Evolutionary conservation across 306 rosid genomes (phyloP), one percentile per base, ranked within the genome.

Genomic region (Cyamopsis tetragonoloba): DNA sequence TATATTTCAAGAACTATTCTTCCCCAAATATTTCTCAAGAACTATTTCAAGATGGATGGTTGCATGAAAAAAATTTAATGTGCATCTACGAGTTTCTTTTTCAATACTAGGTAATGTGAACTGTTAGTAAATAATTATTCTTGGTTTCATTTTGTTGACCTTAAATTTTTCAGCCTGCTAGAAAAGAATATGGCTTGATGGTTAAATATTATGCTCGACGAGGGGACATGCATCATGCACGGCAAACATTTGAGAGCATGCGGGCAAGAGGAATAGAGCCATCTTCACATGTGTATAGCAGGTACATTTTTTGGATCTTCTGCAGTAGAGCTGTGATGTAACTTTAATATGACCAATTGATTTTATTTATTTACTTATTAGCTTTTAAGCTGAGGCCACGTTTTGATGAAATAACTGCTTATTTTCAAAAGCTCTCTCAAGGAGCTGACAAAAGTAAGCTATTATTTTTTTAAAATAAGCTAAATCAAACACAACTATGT

Each of bases 231-330:
- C 88, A 93, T 72, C 91, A 73, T 67, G 98, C 98, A 37, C 96
- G 98, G 14, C 89, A 86, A 79, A 83, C 87, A 18, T 93, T 93
- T 81, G 98, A 89, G 83, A 83, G 90, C 76, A 93, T 93, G 98
- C 87, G 97, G 10, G 98, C 91, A 2, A 87, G 97, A 77, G 96
- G 97, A 75, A 93, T 89, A 35, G 98, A 93, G 78, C 97, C 98
- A 41, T 77, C 87, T 12, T 83, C 97, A 6, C 96, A 93, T 76
- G 96, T 93, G 70, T 93, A 86, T 71, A 86, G 96, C 44, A 93
- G 93, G 98, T 93, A 84, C 64, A 64, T 14, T 65, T 53, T 60
- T 20, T 11, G 44, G 38, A 50, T 51, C 17, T 60, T 41, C 32
- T 81, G 24, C 27, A 13, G 51, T 58, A 32, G 65, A 63, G 14